Evolutionary conservation across 2,329 filamentous ascomycete genomes (phyloP).

Genomic region (Epichloe typhina): DNA sequence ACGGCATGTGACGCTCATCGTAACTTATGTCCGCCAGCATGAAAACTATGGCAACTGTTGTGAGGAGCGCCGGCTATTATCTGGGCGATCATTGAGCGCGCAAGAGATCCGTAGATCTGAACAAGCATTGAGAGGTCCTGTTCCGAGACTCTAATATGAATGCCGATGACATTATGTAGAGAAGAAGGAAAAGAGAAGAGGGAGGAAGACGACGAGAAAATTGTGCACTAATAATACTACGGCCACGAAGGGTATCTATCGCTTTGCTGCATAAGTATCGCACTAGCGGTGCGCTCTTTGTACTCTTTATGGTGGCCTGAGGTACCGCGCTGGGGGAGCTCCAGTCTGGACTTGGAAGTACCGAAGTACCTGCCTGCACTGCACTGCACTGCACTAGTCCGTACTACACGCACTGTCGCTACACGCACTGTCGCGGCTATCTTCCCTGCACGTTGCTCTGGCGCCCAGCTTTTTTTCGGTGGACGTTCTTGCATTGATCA

Average conservation of each 20-base stretch:
- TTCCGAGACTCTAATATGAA: conserved; percentile 99
- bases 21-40: conserved; percentile 29
- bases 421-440: background rate
- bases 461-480: background rate
- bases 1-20: conserved; percentile 33
- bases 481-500: background rate
- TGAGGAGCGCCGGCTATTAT: conserved; percentile 60
- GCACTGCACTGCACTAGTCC: background rate
- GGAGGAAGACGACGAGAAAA: conserved; percentile 10
- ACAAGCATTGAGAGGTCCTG: conserved; percentile 79
- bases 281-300: conserved; percentile 4
- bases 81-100: conserved; percentile 98
- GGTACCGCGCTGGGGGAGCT: background rate
- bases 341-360: background rate
- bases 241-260: background rate
- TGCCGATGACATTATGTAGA: conserved; percentile 66
- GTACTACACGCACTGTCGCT: background rate
- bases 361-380: background rate
- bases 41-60: conserved; percentile 51
- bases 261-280: conserved; percentile 15
- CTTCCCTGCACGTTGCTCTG: background rate
- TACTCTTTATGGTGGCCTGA: background rate
- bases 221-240: conserved; percentile 7
- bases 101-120: conserved; percentile 77
- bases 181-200: conserved; percentile 22